These are phyloP conservation scores for Penicillium sp. DNA, from an alignment of 2,329 filamentous ascomycete species.

Conservation along the genomic window DNA sequence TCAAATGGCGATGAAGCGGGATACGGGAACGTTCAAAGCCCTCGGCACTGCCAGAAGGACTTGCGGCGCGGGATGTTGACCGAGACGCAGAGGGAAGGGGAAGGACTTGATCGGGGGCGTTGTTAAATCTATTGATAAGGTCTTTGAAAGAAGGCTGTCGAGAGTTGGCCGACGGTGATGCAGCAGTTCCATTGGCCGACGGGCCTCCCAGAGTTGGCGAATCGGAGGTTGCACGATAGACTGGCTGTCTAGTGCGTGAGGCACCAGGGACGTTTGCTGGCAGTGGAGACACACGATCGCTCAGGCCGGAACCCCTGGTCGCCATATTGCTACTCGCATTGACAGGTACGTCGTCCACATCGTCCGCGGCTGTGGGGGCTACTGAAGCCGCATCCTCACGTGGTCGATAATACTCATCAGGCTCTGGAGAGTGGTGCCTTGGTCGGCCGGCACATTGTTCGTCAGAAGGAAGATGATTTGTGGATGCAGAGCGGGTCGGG, in stretches of 20 bases:
- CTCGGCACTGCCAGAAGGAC: constrained; percentile 28
- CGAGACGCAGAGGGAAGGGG: constrained; percentile 37
- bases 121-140: constrained; percentile 71
- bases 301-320: constrained; percentile 14
- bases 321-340: constrained; percentile 19
- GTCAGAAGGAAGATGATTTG: constrained; percentile 20
- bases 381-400: constrained; percentile 35
- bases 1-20: constrained; percentile 22
- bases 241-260: constrained; percentile 21
- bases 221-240: constrained; percentile 32
- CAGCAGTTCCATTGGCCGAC: constrained; percentile 14
- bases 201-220: constrained; percentile 19
- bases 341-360: constrained; percentile 15
- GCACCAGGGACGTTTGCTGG: constrained; percentile 24
- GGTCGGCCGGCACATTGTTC: constrained; percentile 10
- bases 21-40: constrained; percentile 26
- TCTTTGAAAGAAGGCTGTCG: constrained; percentile 70
- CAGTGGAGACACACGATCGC: constrained; percentile 22
- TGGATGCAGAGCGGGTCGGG: constrained; percentile 12
- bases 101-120: constrained; percentile 47
- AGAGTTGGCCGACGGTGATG: constrained; percentile 23
- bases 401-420: constrained; percentile 49
- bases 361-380: constrained; percentile 23
- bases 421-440: constrained; percentile 37
- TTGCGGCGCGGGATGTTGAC: constrained; percentile 33